Base-by-base conservation (phyloP, 108 stramenopile species). In the Skeletonema marinoi region DNA sequence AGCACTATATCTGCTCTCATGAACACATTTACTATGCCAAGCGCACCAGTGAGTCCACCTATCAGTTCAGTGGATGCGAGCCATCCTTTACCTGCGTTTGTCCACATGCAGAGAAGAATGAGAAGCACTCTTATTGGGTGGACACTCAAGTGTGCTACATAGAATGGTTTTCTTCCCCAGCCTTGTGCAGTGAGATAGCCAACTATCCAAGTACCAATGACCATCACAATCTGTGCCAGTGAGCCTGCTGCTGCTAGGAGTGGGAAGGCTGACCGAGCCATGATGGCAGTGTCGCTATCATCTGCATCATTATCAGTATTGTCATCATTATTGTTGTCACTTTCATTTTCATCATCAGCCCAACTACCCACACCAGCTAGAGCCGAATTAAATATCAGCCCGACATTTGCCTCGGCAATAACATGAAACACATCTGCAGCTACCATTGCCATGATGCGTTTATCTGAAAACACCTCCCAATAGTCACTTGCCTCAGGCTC, bases 1-100 rank as follows among this genome's bases (percentile, higher is more conserved):
- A 78, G 73, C 1, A 73, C 33, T 8, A 78, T 78, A 73, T 78
- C 78, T 25, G 78, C 78, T 61, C 71, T 39, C 78, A 78, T 78
- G 36, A 78, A 78, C 29, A 58, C 71, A 73, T 78, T 78, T 30
- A 78, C 78, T 51, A 78, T 66, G 0, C 78, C 78, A 21, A 78
- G 58, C 0, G 78, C 78, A 1, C 78, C 78, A 8, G 78, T 78
- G 4, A 78, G 31, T 1, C 78, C 78, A 51, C 78, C 78, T 3
- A 78, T 62, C 4, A 78, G 32, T 46, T 78, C 78, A 35, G 78
- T 78, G 19, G 78, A 73, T 32, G 60, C 78, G 6, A 78, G 32
- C 78, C 78, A 78, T 19, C 61, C 71, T 70, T 68, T 78, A 21
- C 78, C 71, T 12, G 78, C 78, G 36, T 78, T 73, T 32, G 78